Evolutionary conservation across 768 basidiomycete genomes (phyloP), one percentile per base, ranked within the genome.

Genomic region (Postia placenta): DNA sequence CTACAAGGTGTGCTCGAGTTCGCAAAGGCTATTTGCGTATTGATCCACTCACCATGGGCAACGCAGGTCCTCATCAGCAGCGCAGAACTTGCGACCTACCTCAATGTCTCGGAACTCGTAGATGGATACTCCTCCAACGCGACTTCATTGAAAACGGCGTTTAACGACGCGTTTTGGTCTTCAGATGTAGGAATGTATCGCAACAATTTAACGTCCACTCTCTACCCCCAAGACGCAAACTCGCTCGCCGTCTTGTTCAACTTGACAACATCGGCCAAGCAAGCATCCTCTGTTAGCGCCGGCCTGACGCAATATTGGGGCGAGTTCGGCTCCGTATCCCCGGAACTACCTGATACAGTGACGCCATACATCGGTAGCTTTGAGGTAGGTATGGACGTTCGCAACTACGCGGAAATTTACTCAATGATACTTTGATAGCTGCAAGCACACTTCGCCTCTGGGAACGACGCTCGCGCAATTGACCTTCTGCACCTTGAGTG

Each of bases 191-290:
- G 78, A 0, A 66, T 77, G 74, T 82, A 78, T 51, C 66, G 72
- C 11, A 79, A 82, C 56, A 81, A 81, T 54, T 56, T 63, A 7
- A 77, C 74, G 1, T 77, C 78, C 1, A 72, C 74, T 1, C 64
- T 81, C 20, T 69, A 67, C 27, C 79, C 80, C 0, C 78, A 82
- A 54, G 79, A 82, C 52, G 79, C 72, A 7, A 81, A 81, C 59
- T 74, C 76, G 0, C 72, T 80, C 49, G 78, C 79, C 2, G 64
- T 81, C 1, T 49, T 81, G 7, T 80, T 70, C 61, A 78, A 78
- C 52, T 53, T 80, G 2, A 80, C 79, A 0, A 64, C 58, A 2
- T 65, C 70, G 0, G 24, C 60, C 0, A 67, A 59, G 2, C 73
- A 76, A 54, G 70, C 67, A 6, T 54, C 50, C n/a, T 57, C 59